phyloP scores from a whole-genome alignment of 768 basidiomycete genomes.

The Chalciporus sphaerocephalus region DNA sequence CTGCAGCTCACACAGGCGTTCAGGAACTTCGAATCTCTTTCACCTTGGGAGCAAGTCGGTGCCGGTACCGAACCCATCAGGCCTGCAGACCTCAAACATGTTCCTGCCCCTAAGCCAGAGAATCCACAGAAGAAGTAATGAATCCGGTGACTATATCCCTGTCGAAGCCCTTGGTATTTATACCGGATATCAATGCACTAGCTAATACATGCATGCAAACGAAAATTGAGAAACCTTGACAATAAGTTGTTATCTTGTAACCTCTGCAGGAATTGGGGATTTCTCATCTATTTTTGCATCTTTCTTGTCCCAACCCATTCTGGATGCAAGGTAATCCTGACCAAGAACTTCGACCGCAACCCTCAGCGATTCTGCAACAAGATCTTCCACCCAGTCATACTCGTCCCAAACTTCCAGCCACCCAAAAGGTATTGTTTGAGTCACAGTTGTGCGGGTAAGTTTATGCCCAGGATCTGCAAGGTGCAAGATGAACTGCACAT shows the following conservation, averaged over 20 bases:
- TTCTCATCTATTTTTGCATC: slow-evolving; percentile 8
- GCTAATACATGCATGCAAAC: slow-evolving; percentile 11
- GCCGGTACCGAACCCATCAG: slow-evolving; percentile 48
- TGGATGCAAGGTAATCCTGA: slow-evolving; percentile 81
- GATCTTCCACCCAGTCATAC: slow-evolving; percentile 95
- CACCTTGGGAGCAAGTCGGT: slow-evolving; percentile 96
- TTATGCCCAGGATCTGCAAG: slow-evolving; percentile 76
- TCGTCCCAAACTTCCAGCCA: slow-evolving; percentile 92
- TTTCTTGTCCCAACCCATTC: slow-evolving; percentile 76
- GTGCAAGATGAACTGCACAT: slow-evolving; percentile 61
- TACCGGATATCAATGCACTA: slow-evolving; percentile 12
- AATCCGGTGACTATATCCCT: not conserved
- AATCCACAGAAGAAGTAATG: slow-evolving; percentile 75
- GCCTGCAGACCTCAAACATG: slow-evolving; percentile 71
- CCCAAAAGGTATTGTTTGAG: slow-evolving; percentile 75
- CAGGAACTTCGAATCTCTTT: slow-evolving; percentile 93
- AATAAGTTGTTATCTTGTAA: slow-evolving; percentile 8
- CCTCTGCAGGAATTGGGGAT: slow-evolving; percentile 3
- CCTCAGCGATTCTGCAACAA: slow-evolving; percentile 81
- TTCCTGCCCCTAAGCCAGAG: slow-evolving; percentile 71
- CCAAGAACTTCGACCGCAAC: slow-evolving; percentile 86
- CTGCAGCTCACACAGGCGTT: slow-evolving; percentile 97
- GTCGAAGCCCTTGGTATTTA: not conserved
- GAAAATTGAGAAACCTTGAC: slow-evolving; percentile 2
- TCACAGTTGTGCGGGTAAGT: slow-evolving; percentile 69